These are phyloP conservation scores for Cenchrus fungigraminus DNA, from an alignment of 176 grass and related monocot species.

Conservation along the genomic window DNA sequence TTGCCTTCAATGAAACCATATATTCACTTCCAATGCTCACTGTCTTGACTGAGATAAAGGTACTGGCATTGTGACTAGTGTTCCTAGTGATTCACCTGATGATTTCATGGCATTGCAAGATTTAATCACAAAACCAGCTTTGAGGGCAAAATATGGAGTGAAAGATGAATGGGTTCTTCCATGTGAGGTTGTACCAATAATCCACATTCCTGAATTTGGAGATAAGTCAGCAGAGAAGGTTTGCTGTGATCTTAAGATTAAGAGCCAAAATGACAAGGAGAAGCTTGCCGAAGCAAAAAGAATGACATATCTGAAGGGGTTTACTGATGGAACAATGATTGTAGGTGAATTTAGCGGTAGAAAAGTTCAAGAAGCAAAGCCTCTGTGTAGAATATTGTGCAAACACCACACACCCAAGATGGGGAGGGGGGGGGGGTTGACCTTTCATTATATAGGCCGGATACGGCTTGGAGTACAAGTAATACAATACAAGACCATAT, in stretches of 20 bases:
- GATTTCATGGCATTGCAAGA: slow-evolving; percentile 72
- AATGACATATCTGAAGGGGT: slow-evolving; percentile 72
- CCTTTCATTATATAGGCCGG: too few species aligned
- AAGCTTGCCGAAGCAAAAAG: slow-evolving; percentile 77
- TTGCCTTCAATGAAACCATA: slow-evolving; percentile 67
- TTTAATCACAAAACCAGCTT: slow-evolving; percentile 54
- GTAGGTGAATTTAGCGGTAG: slow-evolving; percentile 64
- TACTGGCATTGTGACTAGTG: slow-evolving; percentile 68
- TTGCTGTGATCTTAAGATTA: slow-evolving; percentile 64
- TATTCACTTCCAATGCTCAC: slow-evolving; percentile 79
- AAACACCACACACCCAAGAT: too few species aligned
- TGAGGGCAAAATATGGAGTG: slow-evolving; percentile 63
- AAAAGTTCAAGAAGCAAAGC: slow-evolving; percentile 80
- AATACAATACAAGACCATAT: too few species aligned
- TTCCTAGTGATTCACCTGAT: slow-evolving; percentile 73
- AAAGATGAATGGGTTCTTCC: slow-evolving; percentile 79
- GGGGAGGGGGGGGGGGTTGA: too few species aligned
- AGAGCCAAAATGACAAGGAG: slow-evolving; percentile 75
- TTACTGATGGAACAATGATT: slow-evolving; percentile 73
- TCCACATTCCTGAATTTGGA: slow-evolving; percentile 75
- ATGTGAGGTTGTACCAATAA: slow-evolving; percentile 62
- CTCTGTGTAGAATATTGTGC: background rate
- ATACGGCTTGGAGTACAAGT: too few species aligned
- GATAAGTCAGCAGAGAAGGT: slow-evolving; percentile 69
- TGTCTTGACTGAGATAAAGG: slow-evolving; percentile 65